Conservation (phyloP, 371 early-diverging fungal genomes). For the Lichtheimia corymbifera region DNA sequence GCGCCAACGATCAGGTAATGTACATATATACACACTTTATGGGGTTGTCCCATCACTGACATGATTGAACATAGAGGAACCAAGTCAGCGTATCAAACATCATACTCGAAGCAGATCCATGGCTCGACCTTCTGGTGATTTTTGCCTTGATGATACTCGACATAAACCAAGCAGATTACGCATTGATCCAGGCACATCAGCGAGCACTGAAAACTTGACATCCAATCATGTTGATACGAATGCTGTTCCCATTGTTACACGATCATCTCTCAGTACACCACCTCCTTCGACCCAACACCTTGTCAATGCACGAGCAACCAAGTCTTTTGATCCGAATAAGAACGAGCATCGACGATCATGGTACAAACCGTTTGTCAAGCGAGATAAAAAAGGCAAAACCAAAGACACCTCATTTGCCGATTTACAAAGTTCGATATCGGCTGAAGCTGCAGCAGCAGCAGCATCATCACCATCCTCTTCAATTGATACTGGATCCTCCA, state of each 20-base stretch:
- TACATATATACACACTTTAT: neutral
- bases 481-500: neutral
- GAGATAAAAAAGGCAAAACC: slow-evolving; percentile 25
- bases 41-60: too few relatives aligned
- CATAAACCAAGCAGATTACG: slow-evolving; percentile 11
- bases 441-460: neutral
- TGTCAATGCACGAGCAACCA: neutral
- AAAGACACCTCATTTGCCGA: neutral
- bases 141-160: too few relatives aligned
- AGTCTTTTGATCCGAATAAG: neutral
- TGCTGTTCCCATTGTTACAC: slow-evolving; percentile 7
- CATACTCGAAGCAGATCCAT: neutral
- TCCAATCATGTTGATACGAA: neutral
- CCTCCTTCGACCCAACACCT: slow-evolving; percentile 11
- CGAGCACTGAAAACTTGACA: slow-evolving; percentile 12
- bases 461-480: slow-evolving; percentile 5
- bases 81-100: neutral
- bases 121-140: too few relatives aligned
- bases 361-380: slow-evolving; percentile 24
- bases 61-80: neutral
- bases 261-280: slow-evolving; percentile 19
- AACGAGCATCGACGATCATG: slow-evolving; percentile 23
- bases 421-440: neutral
- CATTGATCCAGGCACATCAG: slow-evolving; percentile 18
- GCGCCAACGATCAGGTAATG: slow-evolving; percentile 2